Evolutionary conservation across 495 filamentous ascomycete species (phyloP), one percentile per base, ranked within the genome.

Genomic region (Pseudotulostoma volvatum): DNA sequence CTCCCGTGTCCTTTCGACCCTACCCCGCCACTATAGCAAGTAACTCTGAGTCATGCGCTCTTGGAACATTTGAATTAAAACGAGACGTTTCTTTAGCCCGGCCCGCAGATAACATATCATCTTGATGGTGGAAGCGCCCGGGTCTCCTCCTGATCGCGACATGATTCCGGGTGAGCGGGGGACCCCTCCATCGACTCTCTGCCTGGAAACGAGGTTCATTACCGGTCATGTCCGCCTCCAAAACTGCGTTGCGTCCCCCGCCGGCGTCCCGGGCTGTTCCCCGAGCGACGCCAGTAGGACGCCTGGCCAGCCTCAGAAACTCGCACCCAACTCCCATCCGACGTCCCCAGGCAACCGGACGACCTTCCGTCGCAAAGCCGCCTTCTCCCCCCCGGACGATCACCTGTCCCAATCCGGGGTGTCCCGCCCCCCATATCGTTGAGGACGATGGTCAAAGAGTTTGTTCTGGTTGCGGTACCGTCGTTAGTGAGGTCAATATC

Each of bases 401-500:
- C 1, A 61, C 55, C 13, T 67, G 63, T 44, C 62, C 63, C 13
- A 70, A 70, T 38, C 65, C 60, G 2, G 57, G 57, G 30, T 72
- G 68, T 50, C 54, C 61, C 30, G 59, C 57, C 13, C 61, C 61
- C 36, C 57, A 67, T 34, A 67, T 66, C 36, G 54, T 69, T 34
- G 61, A 63, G 31, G 69, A 77, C 43, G 70, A 72, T 38, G 71
- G 67, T 9, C 55, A 66, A 40, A 56, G 57, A 21, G 76, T 82
- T 34, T 97, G 90, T 63, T 67, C 70, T 20, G 77, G 68, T 28
- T 97, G 90, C 62, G 87, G 87, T 67, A 74, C 73, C 18, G 73
- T 88, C 40, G 69, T 86, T 44, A 73, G 79, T 42, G 77, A 87
- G 47, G 73, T 74, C 43, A 82, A 92, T 45, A 93, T 96, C 39